Percentiles rank a stretch among this genome's conserved stretches.
phyloP scores from a whole-genome alignment of 78 protist species.

The Diacronema lutheri region DNA sequence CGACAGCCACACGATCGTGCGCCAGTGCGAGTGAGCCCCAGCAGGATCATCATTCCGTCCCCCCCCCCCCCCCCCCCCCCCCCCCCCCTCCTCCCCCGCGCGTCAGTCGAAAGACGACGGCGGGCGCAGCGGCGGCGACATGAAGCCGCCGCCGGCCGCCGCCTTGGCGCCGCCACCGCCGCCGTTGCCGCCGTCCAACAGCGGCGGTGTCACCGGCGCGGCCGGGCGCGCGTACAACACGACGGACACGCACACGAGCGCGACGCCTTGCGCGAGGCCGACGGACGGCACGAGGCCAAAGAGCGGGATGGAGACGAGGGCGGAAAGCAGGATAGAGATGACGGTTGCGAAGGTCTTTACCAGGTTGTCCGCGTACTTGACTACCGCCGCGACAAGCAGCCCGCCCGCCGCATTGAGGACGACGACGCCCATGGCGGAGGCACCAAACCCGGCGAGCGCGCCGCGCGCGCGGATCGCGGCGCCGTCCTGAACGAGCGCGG shows the following conservation, averaged over 20 bases:
- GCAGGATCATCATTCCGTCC: too few species aligned
- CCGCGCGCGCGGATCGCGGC: background rate
- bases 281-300: background rate
- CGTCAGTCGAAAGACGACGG: too few species aligned
- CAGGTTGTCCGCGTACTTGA: conserved; percentile 41
- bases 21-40: too few species aligned
- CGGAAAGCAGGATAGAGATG: conserved; percentile 14
- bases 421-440: conserved; percentile 3
- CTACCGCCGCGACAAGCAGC: conserved; percentile 26
- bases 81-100: too few species aligned
- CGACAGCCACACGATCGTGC: too few species aligned
- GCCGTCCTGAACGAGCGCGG: conserved; percentile 4
- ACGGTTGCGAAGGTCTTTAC: conserved; percentile 26
- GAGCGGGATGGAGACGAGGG: background rate
- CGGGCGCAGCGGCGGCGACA: too few species aligned
- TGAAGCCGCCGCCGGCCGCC: too few species aligned
- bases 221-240: background rate
- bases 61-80: too few species aligned
- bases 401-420: conserved; percentile 20
- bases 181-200: too few species aligned
- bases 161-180: too few species aligned
- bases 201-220: too few species aligned
- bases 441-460: conserved; percentile 1
- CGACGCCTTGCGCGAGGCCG: background rate
- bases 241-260: background rate